Evolutionary conservation across 2,329 filamentous ascomycete species (phyloP).

Genomic region (Neopestalotiopsis sp.): DNA sequence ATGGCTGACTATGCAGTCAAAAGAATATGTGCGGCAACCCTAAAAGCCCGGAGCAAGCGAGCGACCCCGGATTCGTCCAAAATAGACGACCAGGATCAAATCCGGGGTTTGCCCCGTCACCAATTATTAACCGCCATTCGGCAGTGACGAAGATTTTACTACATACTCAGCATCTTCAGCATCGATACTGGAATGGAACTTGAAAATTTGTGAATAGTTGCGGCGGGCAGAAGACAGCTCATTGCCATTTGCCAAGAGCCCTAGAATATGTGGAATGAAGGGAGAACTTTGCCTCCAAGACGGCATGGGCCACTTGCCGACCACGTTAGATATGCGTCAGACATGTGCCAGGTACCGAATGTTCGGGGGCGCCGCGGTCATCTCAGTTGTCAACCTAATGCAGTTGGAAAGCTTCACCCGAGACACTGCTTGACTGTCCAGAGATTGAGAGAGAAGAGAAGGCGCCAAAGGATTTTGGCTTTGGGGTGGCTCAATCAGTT

Average conservation of each 20-base stretch:
- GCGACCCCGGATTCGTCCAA: not conserved
- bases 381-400: not conserved
- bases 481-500: not conserved
- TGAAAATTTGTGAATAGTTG: no score
- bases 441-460: no score
- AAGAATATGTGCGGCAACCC: not conserved
- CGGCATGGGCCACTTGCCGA: not conserved
- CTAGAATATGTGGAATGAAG: not conserved
- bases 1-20: not conserved
- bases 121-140: not conserved
- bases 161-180: no score
- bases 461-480: not conserved
- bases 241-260: no score
- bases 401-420: not conserved
- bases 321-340: slow-evolving; percentile 1
- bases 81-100: not conserved
- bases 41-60: not conserved
- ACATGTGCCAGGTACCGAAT: not conserved
- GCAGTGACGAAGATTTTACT: not conserved
- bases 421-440: not conserved
- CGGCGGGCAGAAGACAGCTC: no score
- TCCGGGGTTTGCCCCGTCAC: not conserved
- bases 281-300: not conserved
- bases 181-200: not conserved
- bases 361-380: not conserved